Evolutionary conservation across 2,329 filamentous ascomycete species (phyloP), one percentile per base, ranked within the genome.

Genomic region (Calonectria pseudoturangicola): DNA sequence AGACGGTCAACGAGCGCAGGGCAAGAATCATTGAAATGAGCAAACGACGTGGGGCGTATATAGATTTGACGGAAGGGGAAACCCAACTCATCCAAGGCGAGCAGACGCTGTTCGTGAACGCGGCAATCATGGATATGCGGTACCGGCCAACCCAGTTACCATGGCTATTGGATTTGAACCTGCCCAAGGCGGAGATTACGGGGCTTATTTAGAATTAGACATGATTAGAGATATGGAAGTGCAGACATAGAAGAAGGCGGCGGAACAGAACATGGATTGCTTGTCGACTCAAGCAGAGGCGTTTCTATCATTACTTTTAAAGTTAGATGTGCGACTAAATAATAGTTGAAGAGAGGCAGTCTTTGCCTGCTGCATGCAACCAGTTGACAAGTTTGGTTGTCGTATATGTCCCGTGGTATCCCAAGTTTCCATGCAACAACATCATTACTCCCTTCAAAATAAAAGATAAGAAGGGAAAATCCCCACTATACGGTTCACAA

Each of bases 101-200:
- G 50, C 86, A 91, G 74, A 92, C 90, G 0, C 78, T 92, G 8
- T 91, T 92, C 77, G 83, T 93, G 12, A 93, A 92, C 79, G 90
- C 90, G 1, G 84, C 91, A 0, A 87, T 92, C 30, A 84, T 90
- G 81, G 84, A 87, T 4, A 77, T 83, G 2, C 72, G 81, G 8
- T 85, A 87, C 21, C 70, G 79, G n/a, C 83, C 85, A 13, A 76
- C 81, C 12, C 88, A 92, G 50, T 79, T 86, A 18, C 87, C 89
- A 0, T 92, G 89, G 88, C 21, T 91, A 2, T 80, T 92, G 6
- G 86, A 90, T 13, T 71, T 91, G 7, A 84, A 87, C 30, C 80
- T 91, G 43, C 79, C 75, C 8, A 73, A 64, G 36, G 73, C 74
- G 10, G 39, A 68, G 3, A 43, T 9, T 10, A 8, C 39, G 9